Percentiles rank a stretch among this genome's conserved stretches.
phyloP scores from a whole-genome alignment of 1,284 basidiomycete species.

The Crepidotus sp. region DNA sequence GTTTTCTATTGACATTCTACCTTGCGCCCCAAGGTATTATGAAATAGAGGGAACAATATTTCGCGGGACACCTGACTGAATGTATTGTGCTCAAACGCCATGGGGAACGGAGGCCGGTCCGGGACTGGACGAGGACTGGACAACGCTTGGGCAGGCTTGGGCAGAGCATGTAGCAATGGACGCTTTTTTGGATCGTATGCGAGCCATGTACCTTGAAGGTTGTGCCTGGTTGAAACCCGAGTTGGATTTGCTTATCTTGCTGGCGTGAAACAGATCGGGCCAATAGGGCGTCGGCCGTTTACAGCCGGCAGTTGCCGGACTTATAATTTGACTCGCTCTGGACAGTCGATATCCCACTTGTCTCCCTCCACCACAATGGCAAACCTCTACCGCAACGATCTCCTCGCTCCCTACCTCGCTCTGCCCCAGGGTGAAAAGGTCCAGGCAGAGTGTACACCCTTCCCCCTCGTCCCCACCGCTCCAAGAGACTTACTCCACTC shows the following conservation, averaged over 20 bases:
- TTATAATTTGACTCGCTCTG: not conserved
- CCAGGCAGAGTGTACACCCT: conserved; percentile 81
- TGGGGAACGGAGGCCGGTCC: not conserved
- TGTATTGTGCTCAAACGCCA: not conserved
- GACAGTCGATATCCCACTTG: not conserved
- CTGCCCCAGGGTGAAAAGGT: conserved; percentile 81
- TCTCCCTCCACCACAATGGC: conserved; percentile 23
- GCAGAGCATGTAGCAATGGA: not conserved
- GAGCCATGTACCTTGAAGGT: not conserved
- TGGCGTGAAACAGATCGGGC: not conserved
- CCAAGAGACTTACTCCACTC: conserved; percentile 16
- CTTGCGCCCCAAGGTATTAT: conserved; percentile 29
- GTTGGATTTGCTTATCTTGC: no score
- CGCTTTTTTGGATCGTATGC: no score
- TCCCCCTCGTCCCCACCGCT: conserved; percentile 14
- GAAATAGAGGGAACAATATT: conserved; percentile 23
- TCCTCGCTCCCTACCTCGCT: conserved; percentile 79
- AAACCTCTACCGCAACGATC: conserved; percentile 61
- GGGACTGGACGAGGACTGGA: no score
- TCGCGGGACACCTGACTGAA: not conserved
- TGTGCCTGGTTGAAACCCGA: not conserved
- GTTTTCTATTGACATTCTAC: not conserved
- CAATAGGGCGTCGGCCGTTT: not conserved
- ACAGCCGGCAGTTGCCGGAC: not conserved
- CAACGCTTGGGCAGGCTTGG: no score